Evolutionary conservation across 306 rosid species (phyloP).

Genomic region (Delonix regia): DNA sequence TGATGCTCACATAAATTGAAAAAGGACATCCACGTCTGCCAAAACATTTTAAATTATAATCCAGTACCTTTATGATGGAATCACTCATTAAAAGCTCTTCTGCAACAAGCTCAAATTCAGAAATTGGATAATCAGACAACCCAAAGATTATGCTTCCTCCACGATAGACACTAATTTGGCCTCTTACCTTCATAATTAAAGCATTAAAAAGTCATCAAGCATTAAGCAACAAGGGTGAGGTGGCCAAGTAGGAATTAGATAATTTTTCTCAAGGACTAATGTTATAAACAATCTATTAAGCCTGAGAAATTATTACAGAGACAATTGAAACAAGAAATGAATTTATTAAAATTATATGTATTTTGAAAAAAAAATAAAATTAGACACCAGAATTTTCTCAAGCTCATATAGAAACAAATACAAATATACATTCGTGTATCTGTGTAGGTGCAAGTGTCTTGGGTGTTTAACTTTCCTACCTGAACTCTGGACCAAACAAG

Average conservation of each 20-base stretch:
- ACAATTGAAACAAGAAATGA: neutral
- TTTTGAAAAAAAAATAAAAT: neutral
- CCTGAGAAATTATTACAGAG: slow-evolving; percentile 25
- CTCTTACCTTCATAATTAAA: slow-evolving; percentile 83
- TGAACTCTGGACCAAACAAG: slow-evolving; percentile 98
- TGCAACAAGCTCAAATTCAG: slow-evolving; percentile 98
- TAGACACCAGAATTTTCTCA: slow-evolving; percentile 10
- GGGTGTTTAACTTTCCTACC: slow-evolving; percentile 56
- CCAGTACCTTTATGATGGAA: slow-evolving; percentile 79
- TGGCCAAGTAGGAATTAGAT: neutral
- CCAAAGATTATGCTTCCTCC: slow-evolving; percentile 97
- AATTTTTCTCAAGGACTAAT: slow-evolving; percentile 13
- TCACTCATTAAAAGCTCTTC: slow-evolving; percentile 99
- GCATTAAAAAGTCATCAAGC: slow-evolving; percentile 30
- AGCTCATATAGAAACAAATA: neutral
- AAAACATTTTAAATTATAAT: slow-evolving; percentile 34
- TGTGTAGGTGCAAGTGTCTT: slow-evolving; percentile 6
- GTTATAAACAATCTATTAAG: slow-evolving; percentile 23
- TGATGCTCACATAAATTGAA: slow-evolving; percentile 17
- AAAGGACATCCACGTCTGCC: slow-evolving; percentile 1
- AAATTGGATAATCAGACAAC: slow-evolving; percentile 82
- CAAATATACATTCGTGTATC: slow-evolving; percentile 6
- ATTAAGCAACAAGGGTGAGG: slow-evolving; percentile 33
- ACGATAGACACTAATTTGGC: slow-evolving; percentile 82
- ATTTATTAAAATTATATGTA: neutral